These are phyloP conservation scores for Yamadazyma membranifaciens DNA, from an alignment of 1,139 yeast genomes.

Conservation along the genomic window DNA sequence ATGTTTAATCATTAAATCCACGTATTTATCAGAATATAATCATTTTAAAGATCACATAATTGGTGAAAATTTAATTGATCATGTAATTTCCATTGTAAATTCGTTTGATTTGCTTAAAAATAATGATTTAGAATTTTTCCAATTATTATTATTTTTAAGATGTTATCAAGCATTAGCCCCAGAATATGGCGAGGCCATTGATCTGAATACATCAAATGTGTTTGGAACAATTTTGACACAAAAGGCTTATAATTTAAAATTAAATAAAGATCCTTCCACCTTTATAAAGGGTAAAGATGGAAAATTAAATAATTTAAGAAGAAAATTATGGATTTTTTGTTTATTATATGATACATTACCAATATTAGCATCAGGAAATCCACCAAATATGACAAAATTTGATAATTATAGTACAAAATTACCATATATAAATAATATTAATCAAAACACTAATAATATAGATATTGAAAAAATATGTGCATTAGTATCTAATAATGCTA, in stretches of 20 bases:
- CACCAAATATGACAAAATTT: conserved; percentile 12
- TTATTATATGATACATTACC: conserved; percentile 16
- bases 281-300: conserved; percentile 9
- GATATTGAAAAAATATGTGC: conserved; percentile 27
- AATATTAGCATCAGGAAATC: conserved; percentile 16
- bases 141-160: conserved; percentile 18
- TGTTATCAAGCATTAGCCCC: conserved; percentile 20
- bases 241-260: conserved; percentile 13
- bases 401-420: conserved; percentile 17
- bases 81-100: conserved; percentile 3
- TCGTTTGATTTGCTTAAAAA: conserved; percentile 2
- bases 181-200: conserved; percentile 19
- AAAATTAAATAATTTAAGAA: conserved; percentile 13
- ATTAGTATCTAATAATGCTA: background rate
- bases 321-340: conserved; percentile 20
- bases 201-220: conserved; percentile 12
- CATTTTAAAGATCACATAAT: background rate
- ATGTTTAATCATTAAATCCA: conserved; percentile 1
- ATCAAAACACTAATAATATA: conserved; percentile 19
- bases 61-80: conserved; percentile 1
- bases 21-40: background rate
- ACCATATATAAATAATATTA: conserved; percentile 13
- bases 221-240: conserved; percentile 12
- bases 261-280: conserved; percentile 16
- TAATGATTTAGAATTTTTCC: conserved; percentile 16